Evolutionary conservation across 768 basidiomycete species (phyloP).

Genomic region (Amanita muscaria): DNA sequence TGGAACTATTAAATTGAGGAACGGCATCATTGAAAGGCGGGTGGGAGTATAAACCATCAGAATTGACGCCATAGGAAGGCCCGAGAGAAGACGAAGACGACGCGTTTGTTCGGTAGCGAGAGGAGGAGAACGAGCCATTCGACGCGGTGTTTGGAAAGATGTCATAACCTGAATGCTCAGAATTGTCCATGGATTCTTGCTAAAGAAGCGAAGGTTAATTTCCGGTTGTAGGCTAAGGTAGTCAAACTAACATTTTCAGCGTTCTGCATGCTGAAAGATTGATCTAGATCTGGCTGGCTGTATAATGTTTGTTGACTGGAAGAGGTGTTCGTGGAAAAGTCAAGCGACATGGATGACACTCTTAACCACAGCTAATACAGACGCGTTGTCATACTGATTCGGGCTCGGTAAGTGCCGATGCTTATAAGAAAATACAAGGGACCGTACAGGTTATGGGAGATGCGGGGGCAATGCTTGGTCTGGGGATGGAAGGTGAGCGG

Average conservation of each 20-base stretch:
- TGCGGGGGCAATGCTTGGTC: too few relatives aligned
- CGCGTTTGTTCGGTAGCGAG: slow-evolving; percentile 64
- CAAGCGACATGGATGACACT: slow-evolving; percentile 34
- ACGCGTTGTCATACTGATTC: slow-evolving; percentile 20
- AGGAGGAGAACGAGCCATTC: slow-evolving; percentile 36
- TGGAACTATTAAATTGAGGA: slow-evolving; percentile 45
- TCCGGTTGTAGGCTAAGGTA: slow-evolving; percentile 26
- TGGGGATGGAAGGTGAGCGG: background rate
- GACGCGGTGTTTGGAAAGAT: slow-evolving; percentile 45
- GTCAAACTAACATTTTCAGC: slow-evolving; percentile 30
- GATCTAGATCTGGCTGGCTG: slow-evolving; percentile 48
- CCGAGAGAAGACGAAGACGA: slow-evolving; percentile 64
- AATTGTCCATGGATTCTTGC: slow-evolving; percentile 41
- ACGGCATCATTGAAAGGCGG: slow-evolving; percentile 52
- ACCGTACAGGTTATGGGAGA: background rate
- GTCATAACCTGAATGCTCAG: slow-evolving; percentile 56
- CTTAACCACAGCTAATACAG: slow-evolving; percentile 12
- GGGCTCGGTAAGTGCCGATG: slow-evolving; percentile 23
- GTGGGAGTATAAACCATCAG: slow-evolving; percentile 52
- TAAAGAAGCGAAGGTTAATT: slow-evolving; percentile 29
- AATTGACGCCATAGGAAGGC: slow-evolving; percentile 43
- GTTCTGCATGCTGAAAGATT: slow-evolving; percentile 38
- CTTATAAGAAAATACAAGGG: slow-evolving; percentile 4
- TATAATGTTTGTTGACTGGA: slow-evolving; percentile 45
- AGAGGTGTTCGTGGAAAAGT: slow-evolving; percentile 34